A percentile compares a stretch with the other conserved stretches of the same genome.
phyloP scores from a whole-genome alignment of 2,329 filamentous ascomycete species.

The Phialophora macrospora region DNA sequence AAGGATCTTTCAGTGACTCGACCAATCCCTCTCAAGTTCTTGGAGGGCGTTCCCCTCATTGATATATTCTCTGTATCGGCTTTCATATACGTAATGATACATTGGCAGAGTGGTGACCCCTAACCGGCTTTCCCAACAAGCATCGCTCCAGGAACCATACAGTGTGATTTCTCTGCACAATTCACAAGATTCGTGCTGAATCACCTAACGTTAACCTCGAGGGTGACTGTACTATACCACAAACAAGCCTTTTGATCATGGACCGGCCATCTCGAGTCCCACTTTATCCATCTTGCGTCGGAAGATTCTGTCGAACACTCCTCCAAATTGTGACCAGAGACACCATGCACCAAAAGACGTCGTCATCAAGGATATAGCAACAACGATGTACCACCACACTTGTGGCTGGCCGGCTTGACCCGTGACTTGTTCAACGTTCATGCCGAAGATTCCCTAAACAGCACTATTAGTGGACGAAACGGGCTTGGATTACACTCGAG shows the following conservation, averaged over 20 bases:
- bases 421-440: conserved; percentile 4
- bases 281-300: not conserved
- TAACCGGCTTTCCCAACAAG: not conserved
- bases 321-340: not conserved
- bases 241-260: not conserved
- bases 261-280: not conserved
- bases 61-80: not conserved
- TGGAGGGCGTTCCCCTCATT: too few species aligned
- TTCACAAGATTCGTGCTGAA: not conserved
- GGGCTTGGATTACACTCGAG: not conserved
- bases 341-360: not conserved
- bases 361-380: not conserved
- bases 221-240: too few species aligned
- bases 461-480: not conserved
- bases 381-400: not conserved
- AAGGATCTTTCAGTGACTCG: not conserved
- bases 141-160: not conserved
- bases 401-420: not conserved
- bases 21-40: not conserved
- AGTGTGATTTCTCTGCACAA: not conserved
- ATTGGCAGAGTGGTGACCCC: not conserved
- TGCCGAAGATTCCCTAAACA: not conserved
- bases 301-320: not conserved
- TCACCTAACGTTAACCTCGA: not conserved
- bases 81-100: not conserved